These are phyloP conservation scores for Moniliella sp. DNA, from an alignment of 1,284 basidiomycete species.

Conservation along the genomic window DNA sequence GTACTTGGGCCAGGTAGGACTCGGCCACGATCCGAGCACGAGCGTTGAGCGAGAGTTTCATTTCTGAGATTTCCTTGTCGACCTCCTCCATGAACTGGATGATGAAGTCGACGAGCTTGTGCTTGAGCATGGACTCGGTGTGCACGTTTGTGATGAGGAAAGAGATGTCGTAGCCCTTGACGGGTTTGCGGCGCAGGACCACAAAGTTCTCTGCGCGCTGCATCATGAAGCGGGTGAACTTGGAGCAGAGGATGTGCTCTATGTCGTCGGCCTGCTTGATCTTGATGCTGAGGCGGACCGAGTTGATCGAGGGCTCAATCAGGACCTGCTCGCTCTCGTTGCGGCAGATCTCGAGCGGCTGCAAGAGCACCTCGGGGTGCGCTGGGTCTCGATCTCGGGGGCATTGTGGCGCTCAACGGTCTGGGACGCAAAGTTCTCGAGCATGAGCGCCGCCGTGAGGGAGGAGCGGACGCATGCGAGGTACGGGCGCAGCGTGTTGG, in stretches of 20 bases:
- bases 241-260: conserved; percentile 82
- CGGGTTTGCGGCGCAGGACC: conserved; percentile 76
- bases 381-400: too few relatives aligned
- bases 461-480: conserved; percentile 82
- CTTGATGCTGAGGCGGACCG: conserved; percentile 77
- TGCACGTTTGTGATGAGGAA: conserved; percentile 95
- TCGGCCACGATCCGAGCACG: conserved; percentile 90
- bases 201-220: conserved; percentile 91
- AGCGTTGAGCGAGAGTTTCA: conserved; percentile 59
- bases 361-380: conserved; percentile 80
- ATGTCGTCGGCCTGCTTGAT: conserved; percentile 99
- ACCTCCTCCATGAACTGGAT: conserved; percentile 99
- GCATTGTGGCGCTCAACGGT: conserved; percentile 91
- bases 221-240: conserved; percentile 99
- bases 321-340: conserved; percentile 90
- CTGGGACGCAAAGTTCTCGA: conserved; percentile 94
- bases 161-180: conserved; percentile 82
- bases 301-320: conserved; percentile 90
- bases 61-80: conserved; percentile 62
- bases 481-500: conserved; percentile 64
- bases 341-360: conserved; percentile 73
- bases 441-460: conserved; percentile 80
- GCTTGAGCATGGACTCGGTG: conserved; percentile 90
- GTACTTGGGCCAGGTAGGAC: conserved; percentile 21
- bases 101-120: conserved; percentile 98